Evolutionary conservation across 225 moss, liverwort and hornwort genomes (phyloP).

Genomic region (Polytrichum commune): DNA sequence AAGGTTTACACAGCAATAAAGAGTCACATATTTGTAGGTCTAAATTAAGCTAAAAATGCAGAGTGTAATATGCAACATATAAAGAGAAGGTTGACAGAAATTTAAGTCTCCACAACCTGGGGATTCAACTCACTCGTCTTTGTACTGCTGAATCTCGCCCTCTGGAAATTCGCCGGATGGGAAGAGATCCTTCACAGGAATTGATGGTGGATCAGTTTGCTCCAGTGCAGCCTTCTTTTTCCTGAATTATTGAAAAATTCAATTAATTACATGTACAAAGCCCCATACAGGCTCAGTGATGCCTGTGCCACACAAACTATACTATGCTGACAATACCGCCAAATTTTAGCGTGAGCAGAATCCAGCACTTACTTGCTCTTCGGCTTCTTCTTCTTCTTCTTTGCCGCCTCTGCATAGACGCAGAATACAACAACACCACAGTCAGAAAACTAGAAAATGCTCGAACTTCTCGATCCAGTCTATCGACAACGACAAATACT

Average conservation of each 20-base stretch:
- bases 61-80: no score
- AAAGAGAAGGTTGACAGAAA: no score
- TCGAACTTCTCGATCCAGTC: not conserved
- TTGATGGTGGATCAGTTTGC: constrained; percentile 85
- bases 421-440: not conserved
- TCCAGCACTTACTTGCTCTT: constrained; percentile 73
- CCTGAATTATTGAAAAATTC: constrained; percentile 20
- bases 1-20: no score
- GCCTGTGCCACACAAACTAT: not conserved
- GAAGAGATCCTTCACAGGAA: constrained; percentile 76
- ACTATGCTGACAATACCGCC: not conserved
- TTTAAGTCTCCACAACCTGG: no score
- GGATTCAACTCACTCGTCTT: constrained; percentile 62
- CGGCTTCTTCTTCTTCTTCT: constrained; percentile 84
- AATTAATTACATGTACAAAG: not conserved
- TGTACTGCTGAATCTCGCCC: constrained; percentile 84
- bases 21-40: no score
- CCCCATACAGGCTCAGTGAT: not conserved
- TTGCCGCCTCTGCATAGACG: constrained; percentile 41
- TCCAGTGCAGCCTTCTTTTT: constrained; percentile 64
- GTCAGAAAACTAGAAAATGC: constrained; percentile 8
- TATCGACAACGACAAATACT: not conserved
- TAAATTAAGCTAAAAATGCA: no score
- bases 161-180: constrained; percentile 82
- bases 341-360: not conserved